Base-by-base conservation (phyloP, 2,329 filamentous ascomycete species). In the Alternaria gaisen region DNA sequence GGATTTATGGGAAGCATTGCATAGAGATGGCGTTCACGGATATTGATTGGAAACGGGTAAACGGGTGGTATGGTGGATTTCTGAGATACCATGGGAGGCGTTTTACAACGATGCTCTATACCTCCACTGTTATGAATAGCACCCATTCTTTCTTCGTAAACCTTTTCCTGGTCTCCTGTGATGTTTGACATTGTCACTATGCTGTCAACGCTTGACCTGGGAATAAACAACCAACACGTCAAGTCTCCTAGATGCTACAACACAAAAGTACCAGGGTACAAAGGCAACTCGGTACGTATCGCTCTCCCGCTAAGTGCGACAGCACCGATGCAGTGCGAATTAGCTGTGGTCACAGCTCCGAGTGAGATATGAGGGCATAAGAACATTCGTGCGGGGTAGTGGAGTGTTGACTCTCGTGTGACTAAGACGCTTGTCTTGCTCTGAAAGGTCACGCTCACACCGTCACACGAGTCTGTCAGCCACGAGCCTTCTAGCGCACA, bases 261-360 rank as follows among this genome's bases (percentile, higher is more conserved):
- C 30, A 36, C 5, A 16, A 16, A 4, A 36, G 32, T n/a, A 50
- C 30, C 24, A 50, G n/a, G 14, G 20, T 26, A 26, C 30, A 36
- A 11, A 14, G 41, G 28, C 20, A 50, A 14, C 12, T 16, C 32
- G 28, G 18, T 42, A 14, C 18, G 32, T 36, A 11, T 5, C 22
- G 36, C 43, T 32, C 41, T 11, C 36, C 26, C 34, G 32, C 32
- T 34, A 28, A 26, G 30, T 22, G 26, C 26, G 16, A 22, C 38
- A 24, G 42, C 51, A 61, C 41, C 11, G 26, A 46, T 28, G 63
- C 62, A 40, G 63, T 66, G 56, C 61, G 58, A 9, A 64, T 64
- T 61, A 58, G 32, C 53, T 58, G 48, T 60, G 58, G 63, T 59
- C 58, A 64, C 61, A 66, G 65, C 58, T 61, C 61, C 51, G 30